These are phyloP conservation scores for Umbilicus rupestris DNA, from an alignment of 164 flowering plant genomes.

Conservation along the genomic window DNA sequence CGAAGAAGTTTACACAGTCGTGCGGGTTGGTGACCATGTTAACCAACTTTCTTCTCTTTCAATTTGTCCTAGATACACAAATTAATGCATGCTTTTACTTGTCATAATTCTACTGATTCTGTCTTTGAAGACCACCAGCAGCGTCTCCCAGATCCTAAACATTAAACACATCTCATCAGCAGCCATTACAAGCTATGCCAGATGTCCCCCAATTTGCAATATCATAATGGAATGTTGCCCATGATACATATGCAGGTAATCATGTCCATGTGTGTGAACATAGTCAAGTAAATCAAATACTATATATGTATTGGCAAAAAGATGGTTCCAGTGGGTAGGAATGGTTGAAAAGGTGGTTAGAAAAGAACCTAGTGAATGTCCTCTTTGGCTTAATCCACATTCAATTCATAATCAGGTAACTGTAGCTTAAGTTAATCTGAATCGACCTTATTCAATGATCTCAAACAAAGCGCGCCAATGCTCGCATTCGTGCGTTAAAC, in stretches of 20 bases:
- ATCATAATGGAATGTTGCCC: too few relatives aligned
- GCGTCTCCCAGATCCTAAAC: too few relatives aligned
- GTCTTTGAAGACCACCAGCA: too few relatives aligned
- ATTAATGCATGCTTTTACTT: neutral
- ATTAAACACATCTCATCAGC: too few relatives aligned
- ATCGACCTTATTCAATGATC: too few relatives aligned
- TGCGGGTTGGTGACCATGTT: slow-evolving; percentile 2
- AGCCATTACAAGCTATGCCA: too few relatives aligned
- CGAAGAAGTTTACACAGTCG: slow-evolving; percentile 2
- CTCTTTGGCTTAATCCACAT: neutral
- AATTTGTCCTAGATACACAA: neutral
- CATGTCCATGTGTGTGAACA: neutral
- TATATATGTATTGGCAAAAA: too few relatives aligned
- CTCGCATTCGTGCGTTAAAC: too few relatives aligned
- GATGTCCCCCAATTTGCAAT: too few relatives aligned
- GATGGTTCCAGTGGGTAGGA: neutral
- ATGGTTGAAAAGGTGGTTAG: neutral
- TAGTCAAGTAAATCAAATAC: too few relatives aligned
- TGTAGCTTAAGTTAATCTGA: neutral
- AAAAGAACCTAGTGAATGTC: neutral
- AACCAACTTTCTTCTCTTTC: neutral
- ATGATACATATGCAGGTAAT: neutral
- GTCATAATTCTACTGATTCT: neutral
- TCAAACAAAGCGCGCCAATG: too few relatives aligned
- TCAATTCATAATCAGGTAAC: too few relatives aligned